These are phyloP conservation scores for Neoscytalidium dimidiatum DNA, from an alignment of 2,329 filamentous ascomycete species.

Conservation along the genomic window DNA sequence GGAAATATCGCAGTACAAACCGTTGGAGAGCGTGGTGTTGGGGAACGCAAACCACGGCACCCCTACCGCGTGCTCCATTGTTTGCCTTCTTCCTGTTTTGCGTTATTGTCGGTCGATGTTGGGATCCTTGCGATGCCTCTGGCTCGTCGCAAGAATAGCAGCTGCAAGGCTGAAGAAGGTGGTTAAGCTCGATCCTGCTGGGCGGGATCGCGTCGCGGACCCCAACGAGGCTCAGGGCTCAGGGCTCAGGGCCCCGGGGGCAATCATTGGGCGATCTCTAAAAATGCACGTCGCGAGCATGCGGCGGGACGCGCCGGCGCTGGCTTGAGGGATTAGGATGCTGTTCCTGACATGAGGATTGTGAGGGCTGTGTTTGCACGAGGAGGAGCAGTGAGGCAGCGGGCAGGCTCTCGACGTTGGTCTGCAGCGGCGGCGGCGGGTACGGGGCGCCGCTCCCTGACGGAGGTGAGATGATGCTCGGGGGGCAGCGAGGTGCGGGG, in stretches of 20 bases:
- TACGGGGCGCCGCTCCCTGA: neutral
- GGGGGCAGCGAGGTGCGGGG: neutral
- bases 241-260: neutral
- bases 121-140: neutral
- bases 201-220: neutral
- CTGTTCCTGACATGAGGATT: neutral
- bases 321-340: neutral
- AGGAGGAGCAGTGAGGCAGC: neutral
- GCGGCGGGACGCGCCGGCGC: conserved; percentile 2
- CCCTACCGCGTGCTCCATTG: neutral
- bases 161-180: neutral
- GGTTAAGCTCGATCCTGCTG: neutral
- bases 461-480: neutral
- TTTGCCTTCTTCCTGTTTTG: neutral
- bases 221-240: neutral
- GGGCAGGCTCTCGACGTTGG: neutral
- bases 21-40: conserved; percentile 3
- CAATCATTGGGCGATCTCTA: neutral
- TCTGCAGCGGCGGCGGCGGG: too few relatives aligned
- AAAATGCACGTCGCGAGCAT: neutral
- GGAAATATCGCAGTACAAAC: neutral
- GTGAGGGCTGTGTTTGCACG: neutral
- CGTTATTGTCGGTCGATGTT: neutral
- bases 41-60: neutral
- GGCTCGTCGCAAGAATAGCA: neutral